Conservation (phyloP, 176 grass and related monocot species). For the Miscanthus lutarioriparius region DNA sequence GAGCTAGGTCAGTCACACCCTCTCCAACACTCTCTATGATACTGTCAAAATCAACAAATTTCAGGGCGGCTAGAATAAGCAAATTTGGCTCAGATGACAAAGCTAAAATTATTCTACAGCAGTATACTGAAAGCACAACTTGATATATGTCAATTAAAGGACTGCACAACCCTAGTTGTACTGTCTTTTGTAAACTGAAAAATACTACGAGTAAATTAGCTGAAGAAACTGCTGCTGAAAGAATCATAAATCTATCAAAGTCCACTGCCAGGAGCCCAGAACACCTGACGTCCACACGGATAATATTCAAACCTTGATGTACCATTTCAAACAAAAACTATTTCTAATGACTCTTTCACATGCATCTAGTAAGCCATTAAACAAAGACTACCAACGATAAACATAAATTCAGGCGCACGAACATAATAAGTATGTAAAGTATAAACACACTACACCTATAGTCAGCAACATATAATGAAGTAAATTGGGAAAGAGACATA, state of each 20-base stretch:
- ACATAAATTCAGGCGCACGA: neutral
- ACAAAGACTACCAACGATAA: neutral
- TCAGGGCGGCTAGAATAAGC: neutral
- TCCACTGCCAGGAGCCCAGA: neutral
- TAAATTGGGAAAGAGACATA: constrained; percentile 29
- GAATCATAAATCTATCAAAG: neutral
- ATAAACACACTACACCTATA: neutral
- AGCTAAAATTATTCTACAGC: neutral
- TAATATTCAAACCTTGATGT: neutral
- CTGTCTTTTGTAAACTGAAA: neutral
- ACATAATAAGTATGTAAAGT: neutral
- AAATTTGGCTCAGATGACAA: neutral
- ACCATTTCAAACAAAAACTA: neutral
- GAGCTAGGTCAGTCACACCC: constrained; percentile 65
- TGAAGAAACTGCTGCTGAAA: neutral
- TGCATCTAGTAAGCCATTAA: neutral
- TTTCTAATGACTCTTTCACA: neutral
- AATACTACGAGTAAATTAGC: neutral
- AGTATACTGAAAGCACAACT: neutral
- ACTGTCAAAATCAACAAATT: constrained; percentile 23
- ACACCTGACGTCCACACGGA: neutral
- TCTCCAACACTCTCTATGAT: constrained; percentile 84
- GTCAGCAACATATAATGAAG: neutral
- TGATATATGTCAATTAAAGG: neutral
- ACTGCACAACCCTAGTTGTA: neutral